Percentiles rank a stretch among this genome's conserved stretches.
Evolutionary conservation across 164 flowering plant genomes (phyloP).

Genomic region (Houttuynia cordata): DNA sequence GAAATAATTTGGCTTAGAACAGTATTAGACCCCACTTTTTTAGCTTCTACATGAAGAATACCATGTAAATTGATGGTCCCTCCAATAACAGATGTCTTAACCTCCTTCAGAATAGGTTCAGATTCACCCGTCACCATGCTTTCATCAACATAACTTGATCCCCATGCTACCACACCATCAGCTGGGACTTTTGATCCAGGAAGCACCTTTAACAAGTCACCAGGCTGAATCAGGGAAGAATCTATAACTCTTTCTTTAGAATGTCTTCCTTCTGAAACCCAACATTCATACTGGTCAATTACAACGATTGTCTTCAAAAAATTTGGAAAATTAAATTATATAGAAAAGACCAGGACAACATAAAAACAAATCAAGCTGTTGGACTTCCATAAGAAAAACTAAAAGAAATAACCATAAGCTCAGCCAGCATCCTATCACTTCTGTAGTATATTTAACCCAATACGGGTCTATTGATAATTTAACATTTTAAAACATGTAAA

Average conservation of each 20-base stretch:
- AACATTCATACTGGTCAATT: slow-evolving; percentile 2
- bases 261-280: slow-evolving; percentile 47
- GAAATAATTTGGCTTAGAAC: slow-evolving; percentile 88
- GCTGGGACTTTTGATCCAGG: slow-evolving; percentile 94
- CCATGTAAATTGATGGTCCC: slow-evolving; percentile 94
- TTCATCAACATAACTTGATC: slow-evolving; percentile 91
- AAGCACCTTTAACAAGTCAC: slow-evolving; percentile 74
- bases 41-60: slow-evolving; percentile 73
- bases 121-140: slow-evolving; percentile 99
- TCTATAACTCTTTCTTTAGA: slow-evolving; percentile 78
- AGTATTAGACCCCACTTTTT: slow-evolving; percentile 89
- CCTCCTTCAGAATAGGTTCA: slow-evolving; percentile 61
- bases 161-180: slow-evolving; percentile 87
- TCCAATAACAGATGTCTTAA: slow-evolving; percentile 66
- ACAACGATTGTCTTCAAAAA: not conserved
- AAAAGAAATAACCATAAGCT: no score
- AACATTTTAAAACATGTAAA: no score
- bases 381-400: no score
- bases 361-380: no score
- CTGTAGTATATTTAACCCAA: no score
- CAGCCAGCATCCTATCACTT: no score
- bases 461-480: no score
- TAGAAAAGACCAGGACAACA: no score
- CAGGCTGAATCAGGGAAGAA: slow-evolving; percentile 82
- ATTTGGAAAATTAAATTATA: no score